phyloP scores from a whole-genome alignment of 1,284 basidiomycete genomes.

The Malassezia pachydermatis region DNA sequence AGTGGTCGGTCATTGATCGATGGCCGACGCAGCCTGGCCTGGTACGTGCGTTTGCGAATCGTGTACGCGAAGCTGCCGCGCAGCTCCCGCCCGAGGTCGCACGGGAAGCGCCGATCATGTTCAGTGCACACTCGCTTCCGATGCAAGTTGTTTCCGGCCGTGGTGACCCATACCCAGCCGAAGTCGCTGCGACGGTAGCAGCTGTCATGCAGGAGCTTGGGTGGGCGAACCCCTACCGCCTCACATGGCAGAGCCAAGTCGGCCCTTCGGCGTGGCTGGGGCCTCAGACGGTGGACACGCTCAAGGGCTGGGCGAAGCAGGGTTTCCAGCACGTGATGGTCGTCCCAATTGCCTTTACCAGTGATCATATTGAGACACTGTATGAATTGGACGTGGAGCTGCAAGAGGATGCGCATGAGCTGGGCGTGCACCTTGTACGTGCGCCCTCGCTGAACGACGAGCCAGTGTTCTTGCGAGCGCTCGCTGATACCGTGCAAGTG shows the following conservation, averaged over 20 bases:
- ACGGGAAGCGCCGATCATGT: slow-evolving; percentile 70
- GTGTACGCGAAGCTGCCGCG: slow-evolving; percentile 70
- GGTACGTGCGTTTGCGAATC: slow-evolving; percentile 82
- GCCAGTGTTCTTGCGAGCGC: slow-evolving; percentile 91
- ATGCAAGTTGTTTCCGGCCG: slow-evolving; percentile 57
- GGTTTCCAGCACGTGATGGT: slow-evolving; percentile 78
- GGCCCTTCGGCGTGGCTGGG: slow-evolving; percentile 98
- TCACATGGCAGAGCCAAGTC: slow-evolving; percentile 97
- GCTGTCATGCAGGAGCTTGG: slow-evolving; percentile 42
- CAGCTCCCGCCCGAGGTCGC: slow-evolving; percentile 63
- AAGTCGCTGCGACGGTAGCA: slow-evolving; percentile 76
- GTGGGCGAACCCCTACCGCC: slow-evolving; percentile 57
- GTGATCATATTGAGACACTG: slow-evolving; percentile 96
- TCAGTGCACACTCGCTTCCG: slow-evolving; percentile 94
- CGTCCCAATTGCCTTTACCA: slow-evolving; percentile 95
- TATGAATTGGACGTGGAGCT: slow-evolving; percentile 95
- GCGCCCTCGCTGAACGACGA: slow-evolving; percentile 92
- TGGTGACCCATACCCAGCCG: slow-evolving; percentile 90
- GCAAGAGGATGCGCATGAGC: slow-evolving; percentile 75
- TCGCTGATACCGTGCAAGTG: slow-evolving; percentile 79
- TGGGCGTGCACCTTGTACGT: slow-evolving; percentile 80
- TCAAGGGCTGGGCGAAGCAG: slow-evolving; percentile 81
- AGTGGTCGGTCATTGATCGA: slow-evolving; percentile 96
- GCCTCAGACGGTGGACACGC: slow-evolving; percentile 80
- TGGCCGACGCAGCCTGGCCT: slow-evolving; percentile 94